Evolutionary conservation across 2,329 filamentous ascomycete species (phyloP).

Genomic region (Venturia asperata): DNA sequence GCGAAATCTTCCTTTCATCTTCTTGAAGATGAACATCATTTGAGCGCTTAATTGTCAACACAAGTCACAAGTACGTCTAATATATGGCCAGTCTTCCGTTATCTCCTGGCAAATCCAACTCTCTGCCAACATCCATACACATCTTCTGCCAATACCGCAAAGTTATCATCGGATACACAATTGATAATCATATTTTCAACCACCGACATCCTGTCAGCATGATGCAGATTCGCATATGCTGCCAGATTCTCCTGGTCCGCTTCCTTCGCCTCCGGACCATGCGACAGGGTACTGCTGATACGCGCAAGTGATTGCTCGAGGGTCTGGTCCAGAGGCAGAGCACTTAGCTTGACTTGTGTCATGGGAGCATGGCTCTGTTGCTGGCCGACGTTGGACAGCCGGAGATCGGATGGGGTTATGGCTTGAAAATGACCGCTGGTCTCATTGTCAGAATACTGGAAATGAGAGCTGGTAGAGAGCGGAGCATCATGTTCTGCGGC

Average conservation of each 20-base stretch:
- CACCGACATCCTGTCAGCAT: conserved; percentile 35
- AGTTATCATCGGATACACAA: conserved; percentile 44
- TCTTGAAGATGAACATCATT: not conserved
- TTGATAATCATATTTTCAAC: conserved; percentile 46
- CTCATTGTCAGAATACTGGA: not conserved
- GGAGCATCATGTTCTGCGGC: not conserved
- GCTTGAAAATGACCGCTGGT: not conserved
- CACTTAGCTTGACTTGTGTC: not conserved
- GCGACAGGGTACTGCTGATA: not conserved
- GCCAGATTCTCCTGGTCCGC: conserved; percentile 22
- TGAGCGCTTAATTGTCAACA: not conserved
- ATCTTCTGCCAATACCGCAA: conserved; percentile 46
- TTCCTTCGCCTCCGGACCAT: not conserved
- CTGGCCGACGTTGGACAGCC: not conserved
- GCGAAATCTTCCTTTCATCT: not conserved
- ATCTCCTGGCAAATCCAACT: conserved; percentile 33
- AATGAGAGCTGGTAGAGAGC: not conserved
- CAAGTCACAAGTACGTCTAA: not conserved
- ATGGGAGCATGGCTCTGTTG: not conserved
- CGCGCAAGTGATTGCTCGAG: conserved; percentile 1
- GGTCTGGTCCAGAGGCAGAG: not conserved
- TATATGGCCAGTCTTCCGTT: not conserved
- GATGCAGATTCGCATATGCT: conserved; percentile 34
- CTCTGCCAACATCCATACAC: conserved; percentile 44
- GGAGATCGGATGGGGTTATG: not conserved